phyloP scores from a whole-genome alignment of 306 rosid species.

The Abrus pulchellus region DNA sequence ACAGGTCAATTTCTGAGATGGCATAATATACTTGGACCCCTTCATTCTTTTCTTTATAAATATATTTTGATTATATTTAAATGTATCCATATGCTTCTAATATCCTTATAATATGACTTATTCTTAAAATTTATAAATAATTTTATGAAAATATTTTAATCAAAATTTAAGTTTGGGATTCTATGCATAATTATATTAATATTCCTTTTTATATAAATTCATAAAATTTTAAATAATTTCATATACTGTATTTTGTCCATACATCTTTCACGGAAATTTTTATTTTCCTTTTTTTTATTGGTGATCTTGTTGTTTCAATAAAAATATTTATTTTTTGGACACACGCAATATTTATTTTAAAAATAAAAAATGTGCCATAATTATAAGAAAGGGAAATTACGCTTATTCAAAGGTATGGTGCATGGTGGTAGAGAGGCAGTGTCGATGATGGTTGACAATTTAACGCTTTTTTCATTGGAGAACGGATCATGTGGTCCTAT shows the following conservation, averaged over 20 bases:
- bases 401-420: neutral
- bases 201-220: neutral
- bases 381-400: neutral
- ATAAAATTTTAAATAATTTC: neutral
- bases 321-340: neutral
- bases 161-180: neutral
- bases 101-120: neutral
- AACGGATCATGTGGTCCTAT: slow-evolving; percentile 47
- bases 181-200: slow-evolving; percentile 3
- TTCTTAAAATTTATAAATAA: neutral
- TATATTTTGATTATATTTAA: neutral
- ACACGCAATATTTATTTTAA: neutral
- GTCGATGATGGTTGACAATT: slow-evolving; percentile 18
- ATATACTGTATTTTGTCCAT: neutral
- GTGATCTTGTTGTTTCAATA: neutral
- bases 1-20: slow-evolving; percentile 29
- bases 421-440: neutral
- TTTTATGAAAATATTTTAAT: too few relatives aligned
- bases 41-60: neutral
- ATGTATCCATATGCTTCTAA: neutral
- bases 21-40: slow-evolving; percentile 25
- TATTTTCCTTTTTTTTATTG: neutral
- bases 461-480: slow-evolving; percentile 40
- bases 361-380: neutral
- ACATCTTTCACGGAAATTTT: neutral